Conservation (phyloP, 2,329 filamentous ascomycete genomes). For the Aspergillus novoparasiticus region DNA sequence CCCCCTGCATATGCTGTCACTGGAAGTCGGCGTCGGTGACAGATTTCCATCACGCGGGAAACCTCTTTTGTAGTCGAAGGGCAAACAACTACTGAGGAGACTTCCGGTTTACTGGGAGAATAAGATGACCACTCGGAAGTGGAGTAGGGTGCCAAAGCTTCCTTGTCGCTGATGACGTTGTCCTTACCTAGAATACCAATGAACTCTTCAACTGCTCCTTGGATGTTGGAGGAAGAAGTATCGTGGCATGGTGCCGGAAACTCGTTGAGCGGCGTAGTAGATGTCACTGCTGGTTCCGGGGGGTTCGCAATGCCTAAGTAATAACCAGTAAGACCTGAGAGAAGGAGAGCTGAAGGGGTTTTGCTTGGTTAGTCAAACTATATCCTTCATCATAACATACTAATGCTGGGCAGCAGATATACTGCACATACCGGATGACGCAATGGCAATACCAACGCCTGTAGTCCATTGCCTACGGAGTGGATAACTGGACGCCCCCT, state of each 20-base stretch:
- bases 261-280: neutral
- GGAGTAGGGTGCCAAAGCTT: constrained; percentile 60
- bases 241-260: neutral
- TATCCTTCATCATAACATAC: neutral
- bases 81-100: constrained; percentile 67
- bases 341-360: neutral
- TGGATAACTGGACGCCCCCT: neutral
- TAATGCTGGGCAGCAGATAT: neutral
- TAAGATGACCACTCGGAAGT: constrained; percentile 66
- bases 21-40: constrained; percentile 76
- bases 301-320: neutral
- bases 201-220: constrained; percentile 48
- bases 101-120: constrained; percentile 42
- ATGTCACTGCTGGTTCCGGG: neutral
- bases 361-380: neutral
- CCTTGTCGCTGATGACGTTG: constrained; percentile 59
- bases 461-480: neutral
- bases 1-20: constrained; percentile 87
- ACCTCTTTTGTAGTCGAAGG: constrained; percentile 80
- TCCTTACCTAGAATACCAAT: constrained; percentile 63
- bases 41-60: constrained; percentile 84
- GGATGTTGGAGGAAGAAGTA: neutral
- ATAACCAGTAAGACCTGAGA: neutral
- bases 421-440: neutral
- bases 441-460: neutral